Evolutionary conservation across 1,284 basidiomycete genomes (phyloP).

Genomic region (Sanghuangporus weigelae): DNA sequence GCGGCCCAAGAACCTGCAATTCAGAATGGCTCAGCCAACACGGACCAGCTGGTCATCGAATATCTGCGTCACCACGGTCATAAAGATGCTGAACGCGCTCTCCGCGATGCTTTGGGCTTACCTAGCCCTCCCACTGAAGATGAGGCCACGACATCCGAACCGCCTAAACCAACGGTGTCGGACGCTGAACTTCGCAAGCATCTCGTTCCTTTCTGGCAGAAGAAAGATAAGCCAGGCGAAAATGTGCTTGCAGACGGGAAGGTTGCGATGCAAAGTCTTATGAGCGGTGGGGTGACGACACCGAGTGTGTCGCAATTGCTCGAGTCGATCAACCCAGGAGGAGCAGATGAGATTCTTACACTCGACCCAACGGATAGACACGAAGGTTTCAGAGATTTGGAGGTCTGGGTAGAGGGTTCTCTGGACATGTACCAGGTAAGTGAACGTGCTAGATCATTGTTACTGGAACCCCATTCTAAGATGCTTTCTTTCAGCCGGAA

Average conservation of each 20-base stretch:
- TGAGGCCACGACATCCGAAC: constrained; percentile 41
- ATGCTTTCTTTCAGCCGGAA: constrained; percentile 62
- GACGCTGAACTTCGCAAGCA: constrained; percentile 63
- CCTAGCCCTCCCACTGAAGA: constrained; percentile 45
- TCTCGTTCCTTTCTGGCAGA: constrained; percentile 60
- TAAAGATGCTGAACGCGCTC: constrained; percentile 67
- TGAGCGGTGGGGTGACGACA: constrained; percentile 50
- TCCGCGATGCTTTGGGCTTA: constrained; percentile 63
- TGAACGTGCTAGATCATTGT: constrained; percentile 21
- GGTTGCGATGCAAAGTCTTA: constrained; percentile 59
- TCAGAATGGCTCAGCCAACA: constrained; percentile 23
- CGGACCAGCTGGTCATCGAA: constrained; percentile 69
- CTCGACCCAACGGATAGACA: constrained; percentile 88
- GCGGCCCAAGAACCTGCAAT: constrained; percentile 29
- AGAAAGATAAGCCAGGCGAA: constrained; percentile 56
- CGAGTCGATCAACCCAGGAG: constrained; percentile 67
- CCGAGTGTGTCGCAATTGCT: constrained; percentile 69
- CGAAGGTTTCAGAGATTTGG: constrained; percentile 81
- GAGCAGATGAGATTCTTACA: constrained; percentile 77
- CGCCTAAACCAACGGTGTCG: constrained; percentile 33
- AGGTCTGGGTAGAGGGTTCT: constrained; percentile 91
- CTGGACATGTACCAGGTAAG: constrained; percentile 79
- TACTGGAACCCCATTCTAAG: background rate
- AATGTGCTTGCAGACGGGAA: constrained; percentile 61
- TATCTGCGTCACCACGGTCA: constrained; percentile 84